A percentile compares a stretch with the other conserved stretches of the same genome.
Conservation (phyloP, 257 asterid genomes). For the Haberlea rhodopensis region DNA sequence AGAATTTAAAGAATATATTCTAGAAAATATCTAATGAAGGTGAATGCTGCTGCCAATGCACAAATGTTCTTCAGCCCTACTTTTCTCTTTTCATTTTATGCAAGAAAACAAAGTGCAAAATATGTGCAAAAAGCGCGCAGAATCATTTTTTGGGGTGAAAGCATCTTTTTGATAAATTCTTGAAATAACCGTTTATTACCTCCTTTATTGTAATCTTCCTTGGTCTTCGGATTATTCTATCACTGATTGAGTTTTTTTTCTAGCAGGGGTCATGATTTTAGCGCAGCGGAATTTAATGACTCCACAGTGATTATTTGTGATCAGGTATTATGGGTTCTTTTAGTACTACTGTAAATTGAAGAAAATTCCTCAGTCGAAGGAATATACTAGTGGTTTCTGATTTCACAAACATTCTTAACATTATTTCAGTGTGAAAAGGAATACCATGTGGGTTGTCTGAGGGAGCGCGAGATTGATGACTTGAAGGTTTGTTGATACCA, state of each 20-base stretch:
- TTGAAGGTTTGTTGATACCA: slow-evolving; percentile 47
- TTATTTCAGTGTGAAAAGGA: slow-evolving; percentile 81
- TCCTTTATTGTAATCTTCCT: neutral
- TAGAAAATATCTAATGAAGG: too few species aligned
- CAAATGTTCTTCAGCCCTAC: neutral
- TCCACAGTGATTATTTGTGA: slow-evolving; percentile 86
- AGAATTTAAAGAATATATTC: too few species aligned
- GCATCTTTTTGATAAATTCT: neutral
- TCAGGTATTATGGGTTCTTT: slow-evolving; percentile 50
- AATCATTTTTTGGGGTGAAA: neutral
- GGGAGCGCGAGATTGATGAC: slow-evolving; percentile 65
- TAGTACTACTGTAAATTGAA: neutral
- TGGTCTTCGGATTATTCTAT: neutral
- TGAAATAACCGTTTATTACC: neutral
- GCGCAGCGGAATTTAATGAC: slow-evolving; percentile 51
- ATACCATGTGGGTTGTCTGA: slow-evolving; percentile 83
- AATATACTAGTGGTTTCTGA: slow-evolving; percentile 12
- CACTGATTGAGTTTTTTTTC: slow-evolving; percentile 22
- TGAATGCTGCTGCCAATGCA: too few species aligned
- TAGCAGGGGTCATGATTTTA: slow-evolving; percentile 70
- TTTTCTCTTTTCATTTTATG: neutral
- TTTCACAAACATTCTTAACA: slow-evolving; percentile 20
- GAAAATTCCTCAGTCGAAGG: slow-evolving; percentile 8
- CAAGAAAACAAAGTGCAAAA: neutral
- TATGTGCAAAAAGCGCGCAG: neutral